A percentile compares a stretch with the other conserved stretches of the same genome.
Evolutionary conservation across 352 stramenopile species (phyloP).

Genomic region (Phytophthora brassicae): DNA sequence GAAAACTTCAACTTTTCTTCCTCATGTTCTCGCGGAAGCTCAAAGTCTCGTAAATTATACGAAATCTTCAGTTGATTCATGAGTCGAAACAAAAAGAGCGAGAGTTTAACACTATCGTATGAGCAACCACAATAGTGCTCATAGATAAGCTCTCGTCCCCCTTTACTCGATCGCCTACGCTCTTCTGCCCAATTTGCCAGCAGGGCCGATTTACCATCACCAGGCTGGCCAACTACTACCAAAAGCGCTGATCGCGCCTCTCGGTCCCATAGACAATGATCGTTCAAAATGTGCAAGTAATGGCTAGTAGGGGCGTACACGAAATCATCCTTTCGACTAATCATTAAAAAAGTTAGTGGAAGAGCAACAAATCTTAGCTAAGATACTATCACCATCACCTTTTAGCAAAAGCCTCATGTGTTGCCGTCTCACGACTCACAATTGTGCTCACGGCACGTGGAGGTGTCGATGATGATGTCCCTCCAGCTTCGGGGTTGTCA

Average conservation of each 20-base stretch:
- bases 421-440: slow-evolving; percentile 72
- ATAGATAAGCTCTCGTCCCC: slow-evolving; percentile 68
- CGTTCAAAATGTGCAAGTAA: slow-evolving; percentile 69
- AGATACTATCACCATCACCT: slow-evolving; percentile 32
- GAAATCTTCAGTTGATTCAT: slow-evolving; percentile 80
- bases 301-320: slow-evolving; percentile 60
- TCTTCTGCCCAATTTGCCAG: slow-evolving; percentile 71
- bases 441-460: slow-evolving; percentile 60
- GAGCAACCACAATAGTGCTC: slow-evolving; percentile 82
- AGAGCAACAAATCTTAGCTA: background rate
- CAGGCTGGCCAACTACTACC: slow-evolving; percentile 61
- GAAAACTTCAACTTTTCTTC: slow-evolving; percentile 89
- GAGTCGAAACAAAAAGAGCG: slow-evolving; percentile 79
- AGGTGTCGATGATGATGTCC: slow-evolving; percentile 2
- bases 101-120: slow-evolving; percentile 84
- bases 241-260: slow-evolving; percentile 47
- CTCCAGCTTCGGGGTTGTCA: slow-evolving; percentile 24
- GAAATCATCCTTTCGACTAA: slow-evolving; percentile 68
- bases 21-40: slow-evolving; percentile 75
- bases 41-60: slow-evolving; percentile 76
- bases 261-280: slow-evolving; percentile 60
- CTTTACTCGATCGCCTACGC: slow-evolving; percentile 36
- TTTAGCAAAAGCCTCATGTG: slow-evolving; percentile 68
- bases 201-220: slow-evolving; percentile 77
- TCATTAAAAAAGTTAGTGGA: slow-evolving; percentile 1